Evolutionary conservation across 129 eudicot species (phyloP).

Genomic region (Glebionis coronaria): DNA sequence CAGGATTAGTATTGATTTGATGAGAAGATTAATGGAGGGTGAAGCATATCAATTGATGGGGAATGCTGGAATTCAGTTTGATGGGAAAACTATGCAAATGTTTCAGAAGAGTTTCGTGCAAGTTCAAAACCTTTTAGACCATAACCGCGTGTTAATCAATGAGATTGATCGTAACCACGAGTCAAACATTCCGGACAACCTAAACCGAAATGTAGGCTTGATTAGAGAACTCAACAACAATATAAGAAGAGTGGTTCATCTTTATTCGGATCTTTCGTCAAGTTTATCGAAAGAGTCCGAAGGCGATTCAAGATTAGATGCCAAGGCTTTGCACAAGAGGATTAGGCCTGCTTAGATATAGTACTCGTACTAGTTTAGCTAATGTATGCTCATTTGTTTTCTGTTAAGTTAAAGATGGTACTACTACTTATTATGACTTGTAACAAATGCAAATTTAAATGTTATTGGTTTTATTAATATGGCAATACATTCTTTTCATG

Average conservation of each 20-base stretch:
- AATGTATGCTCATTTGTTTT: background rate
- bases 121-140: background rate
- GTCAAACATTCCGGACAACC: background rate
- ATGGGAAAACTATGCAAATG: background rate
- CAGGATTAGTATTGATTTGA: constrained; percentile 32
- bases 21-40: constrained; percentile 13
- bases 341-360: constrained; percentile 44
- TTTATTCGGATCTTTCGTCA: background rate
- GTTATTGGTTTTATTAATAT: background rate
- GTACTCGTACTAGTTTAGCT: too few species aligned
- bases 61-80: background rate
- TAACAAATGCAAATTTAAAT: constrained; percentile 16
- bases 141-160: background rate
- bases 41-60: background rate
- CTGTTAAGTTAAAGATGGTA: background rate
- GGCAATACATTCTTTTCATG: background rate
- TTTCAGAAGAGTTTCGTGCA: constrained; percentile 1
- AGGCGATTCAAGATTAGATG: constrained; percentile 2
- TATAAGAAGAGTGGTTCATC: background rate
- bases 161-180: constrained; percentile 2
- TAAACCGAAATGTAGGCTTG: background rate
- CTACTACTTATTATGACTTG: constrained; percentile 3
- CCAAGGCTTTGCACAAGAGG: constrained; percentile 22
- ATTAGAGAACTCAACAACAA: constrained; percentile 13
- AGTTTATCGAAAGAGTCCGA: background rate